phyloP scores from a whole-genome alignment of 208 protist genomes.

The Crithidia brevicula region DNA sequence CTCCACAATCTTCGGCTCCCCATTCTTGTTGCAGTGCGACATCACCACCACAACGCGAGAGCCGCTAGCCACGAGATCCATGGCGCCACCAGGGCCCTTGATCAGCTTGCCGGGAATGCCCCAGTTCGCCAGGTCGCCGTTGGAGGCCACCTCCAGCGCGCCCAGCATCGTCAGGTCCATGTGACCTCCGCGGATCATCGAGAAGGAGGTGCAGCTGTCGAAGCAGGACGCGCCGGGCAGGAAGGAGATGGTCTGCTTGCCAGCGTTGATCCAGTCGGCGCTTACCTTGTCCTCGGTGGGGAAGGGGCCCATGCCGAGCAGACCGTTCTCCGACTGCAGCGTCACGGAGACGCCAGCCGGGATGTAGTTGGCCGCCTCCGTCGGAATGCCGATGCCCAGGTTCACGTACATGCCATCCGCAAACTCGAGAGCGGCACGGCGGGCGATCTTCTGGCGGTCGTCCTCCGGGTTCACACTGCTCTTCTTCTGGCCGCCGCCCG shows the following conservation, averaged over 20 bases:
- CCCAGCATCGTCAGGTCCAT: slow-evolving; percentile 97
- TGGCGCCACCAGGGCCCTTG: slow-evolving; percentile 97
- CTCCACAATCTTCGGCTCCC: slow-evolving; percentile 94
- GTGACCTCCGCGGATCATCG: slow-evolving; percentile 97
- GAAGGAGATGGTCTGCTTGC: slow-evolving; percentile 97
- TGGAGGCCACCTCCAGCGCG: slow-evolving; percentile 93
- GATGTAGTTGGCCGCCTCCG: slow-evolving; percentile 94
- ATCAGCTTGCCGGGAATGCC: slow-evolving; percentile 98
- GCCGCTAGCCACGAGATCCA: slow-evolving; percentile 95
- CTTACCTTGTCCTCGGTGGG: slow-evolving; percentile 87
- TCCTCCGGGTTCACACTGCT: slow-evolving; percentile 47
- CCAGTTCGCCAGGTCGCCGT: slow-evolving; percentile 98
- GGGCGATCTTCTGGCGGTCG: slow-evolving; percentile 90
- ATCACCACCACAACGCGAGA: slow-evolving; percentile 97
- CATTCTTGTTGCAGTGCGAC: slow-evolving; percentile 96
- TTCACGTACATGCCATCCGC: slow-evolving; percentile 97
- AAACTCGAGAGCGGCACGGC: slow-evolving; percentile 95
- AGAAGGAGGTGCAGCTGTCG: slow-evolving; percentile 93
- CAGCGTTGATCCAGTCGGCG: slow-evolving; percentile 97
- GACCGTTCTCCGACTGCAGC: slow-evolving; percentile 94
- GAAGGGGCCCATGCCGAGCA: slow-evolving; percentile 95
- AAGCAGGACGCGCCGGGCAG: slow-evolving; percentile 95
- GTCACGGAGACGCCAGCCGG: slow-evolving; percentile 80
- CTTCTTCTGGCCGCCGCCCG: slow-evolving; percentile 25
- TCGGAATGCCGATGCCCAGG: slow-evolving; percentile 97